phyloP scores from a whole-genome alignment of 768 basidiomycete genomes.

The Kwoniella europaea region DNA sequence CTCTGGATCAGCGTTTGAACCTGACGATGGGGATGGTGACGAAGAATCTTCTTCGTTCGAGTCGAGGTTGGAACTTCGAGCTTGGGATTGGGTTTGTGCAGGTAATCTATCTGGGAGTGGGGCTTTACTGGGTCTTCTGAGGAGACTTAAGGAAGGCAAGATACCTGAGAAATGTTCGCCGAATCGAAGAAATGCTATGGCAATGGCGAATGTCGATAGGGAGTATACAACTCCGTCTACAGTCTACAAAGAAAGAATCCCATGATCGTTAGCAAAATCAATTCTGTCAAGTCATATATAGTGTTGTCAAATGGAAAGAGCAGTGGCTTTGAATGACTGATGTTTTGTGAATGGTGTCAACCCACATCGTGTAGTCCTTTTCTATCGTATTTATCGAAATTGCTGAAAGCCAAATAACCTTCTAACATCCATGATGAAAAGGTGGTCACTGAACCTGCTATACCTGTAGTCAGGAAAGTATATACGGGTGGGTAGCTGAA shows the following conservation, averaged over 20 bases:
- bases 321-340: too few relatives aligned
- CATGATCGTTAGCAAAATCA: neutral
- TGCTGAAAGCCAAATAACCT: conserved; percentile 82
- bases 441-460: conserved; percentile 94
- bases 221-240: conserved; percentile 84
- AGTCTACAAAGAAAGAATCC: conserved; percentile 63
- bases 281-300: neutral
- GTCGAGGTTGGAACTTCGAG: neutral
- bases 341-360: neutral
- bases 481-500: conserved; percentile 84
- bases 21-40: conserved; percentile 1
- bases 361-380: conserved; percentile 75
- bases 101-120: conserved; percentile 42
- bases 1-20: neutral
- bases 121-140: neutral
- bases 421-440: conserved; percentile 96
- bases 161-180: conserved; percentile 69
- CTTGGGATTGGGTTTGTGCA: neutral
- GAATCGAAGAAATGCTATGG: conserved; percentile 75
- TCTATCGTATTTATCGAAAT: conserved; percentile 65
- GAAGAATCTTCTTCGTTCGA: conserved; percentile 4
- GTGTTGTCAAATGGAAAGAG: too few relatives aligned
- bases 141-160: conserved; percentile 40
- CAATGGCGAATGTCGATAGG: conserved; percentile 75
- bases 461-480: conserved; percentile 87